A percentile compares a stretch with the other conserved stretches of the same genome.
These are phyloP conservation scores for Solidago caesia DNA, from an alignment of 129 eudicot genomes.

Conservation along the genomic window DNA sequence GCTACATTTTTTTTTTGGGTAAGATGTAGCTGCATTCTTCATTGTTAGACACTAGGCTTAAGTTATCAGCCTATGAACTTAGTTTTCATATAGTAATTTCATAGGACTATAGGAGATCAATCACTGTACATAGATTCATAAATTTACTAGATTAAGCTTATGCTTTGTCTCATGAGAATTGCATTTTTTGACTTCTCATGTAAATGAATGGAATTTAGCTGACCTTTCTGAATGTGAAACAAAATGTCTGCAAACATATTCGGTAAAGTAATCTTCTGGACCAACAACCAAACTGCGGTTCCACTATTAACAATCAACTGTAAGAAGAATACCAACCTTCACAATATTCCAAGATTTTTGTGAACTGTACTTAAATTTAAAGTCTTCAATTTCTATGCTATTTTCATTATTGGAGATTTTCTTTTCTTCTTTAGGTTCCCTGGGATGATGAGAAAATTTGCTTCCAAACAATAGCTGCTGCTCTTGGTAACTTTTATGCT, in stretches of 20 bases:
- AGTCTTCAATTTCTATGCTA: not conserved
- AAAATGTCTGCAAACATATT: too few relatives aligned
- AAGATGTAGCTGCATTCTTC: too few relatives aligned
- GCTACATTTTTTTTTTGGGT: too few relatives aligned
- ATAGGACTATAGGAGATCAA: too few relatives aligned
- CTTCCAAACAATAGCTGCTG: slow-evolving; percentile 90
- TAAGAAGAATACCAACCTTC: not conserved
- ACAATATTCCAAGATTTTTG: not conserved
- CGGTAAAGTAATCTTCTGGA: not conserved
- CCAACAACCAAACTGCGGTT: not conserved
- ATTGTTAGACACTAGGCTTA: too few relatives aligned
- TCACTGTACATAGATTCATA: not conserved
- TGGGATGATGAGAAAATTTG: slow-evolving; percentile 88
- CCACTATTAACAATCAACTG: not conserved
- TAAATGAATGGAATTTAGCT: not conserved
- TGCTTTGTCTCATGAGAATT: not conserved
- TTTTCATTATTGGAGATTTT: not conserved
- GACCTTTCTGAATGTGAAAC: too few relatives aligned
- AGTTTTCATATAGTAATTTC: too few relatives aligned
- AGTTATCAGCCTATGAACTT: too few relatives aligned
- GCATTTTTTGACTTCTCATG: not conserved
- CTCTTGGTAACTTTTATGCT: slow-evolving; percentile 91
- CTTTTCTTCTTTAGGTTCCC: slow-evolving; percentile 49
- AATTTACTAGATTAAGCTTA: not conserved
- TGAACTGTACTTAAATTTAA: not conserved